Base-by-base conservation (phyloP, 2,329 filamentous ascomycete species). In the Penicillium hesseltinei region DNA sequence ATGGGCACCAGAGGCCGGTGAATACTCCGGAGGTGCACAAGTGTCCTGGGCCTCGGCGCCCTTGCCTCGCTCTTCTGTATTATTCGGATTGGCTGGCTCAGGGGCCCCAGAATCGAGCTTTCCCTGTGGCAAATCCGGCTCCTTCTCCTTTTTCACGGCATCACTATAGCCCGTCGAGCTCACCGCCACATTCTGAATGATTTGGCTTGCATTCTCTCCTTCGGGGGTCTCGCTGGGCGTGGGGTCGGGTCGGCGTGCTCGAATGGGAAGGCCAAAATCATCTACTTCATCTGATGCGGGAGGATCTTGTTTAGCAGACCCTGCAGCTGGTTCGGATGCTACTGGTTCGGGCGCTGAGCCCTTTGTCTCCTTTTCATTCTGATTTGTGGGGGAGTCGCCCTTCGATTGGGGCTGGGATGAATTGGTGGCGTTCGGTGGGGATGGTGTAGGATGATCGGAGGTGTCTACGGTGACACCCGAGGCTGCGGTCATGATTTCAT, bases 201-300 rank as follows among this genome's bases (percentile, higher is more conserved):
- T 62, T 44, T 70, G 65, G 33, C 59, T 65, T 29, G 55, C 51
- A 39, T 67, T 62, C 23, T 60, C 38, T 17, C 59, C 51, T 17
- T 65, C 56, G 19, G 63, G 51, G 0, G 62, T 54, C 25, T 63
- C 61, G 35, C 51, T 60, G 5, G 56, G 38, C n/a, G 62, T 52
- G 33, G 51, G 64, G 40, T 56, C 39, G 31, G 64, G 60, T 31
- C 45, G 49, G 21, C 66, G 67, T 43, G 57, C 39, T 61, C 69
- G 73, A 59, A 76, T 71, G 7, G 74, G 74, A 17, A 77, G 66
- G 2, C 74, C 74, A 60, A 77, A 77, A 45, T 76, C 74, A 48
- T 77, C 74, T 29, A 75, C 46, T 25, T 69, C 68, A 45, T 60
- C 55, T 27, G 59, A 51, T 40, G 29, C 45, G 7, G 59, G 46